These are phyloP conservation scores for Streptanthus diversifolius DNA, from an alignment of 345 rosid genomes.

Conservation along the genomic window DNA sequence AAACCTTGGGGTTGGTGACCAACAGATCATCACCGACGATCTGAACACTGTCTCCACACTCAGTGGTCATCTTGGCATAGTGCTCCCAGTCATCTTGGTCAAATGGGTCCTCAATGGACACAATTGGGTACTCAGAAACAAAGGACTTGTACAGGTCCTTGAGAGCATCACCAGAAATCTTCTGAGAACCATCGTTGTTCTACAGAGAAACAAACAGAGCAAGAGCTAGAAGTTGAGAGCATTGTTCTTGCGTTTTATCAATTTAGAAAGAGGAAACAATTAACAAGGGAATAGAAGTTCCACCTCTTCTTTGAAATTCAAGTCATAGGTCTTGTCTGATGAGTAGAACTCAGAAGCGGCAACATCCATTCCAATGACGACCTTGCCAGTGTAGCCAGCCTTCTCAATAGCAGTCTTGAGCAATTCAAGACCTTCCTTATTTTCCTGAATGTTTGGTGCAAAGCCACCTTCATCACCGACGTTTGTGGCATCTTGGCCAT, in stretches of 20 bases:
- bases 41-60: constrained; percentile 74
- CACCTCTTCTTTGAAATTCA: constrained; percentile 88
- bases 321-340: constrained; percentile 71
- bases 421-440: constrained; percentile 97
- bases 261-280: neutral
- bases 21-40: constrained; percentile 97
- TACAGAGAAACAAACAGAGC: constrained; percentile 27
- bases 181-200: constrained; percentile 82
- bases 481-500: constrained; percentile 99
- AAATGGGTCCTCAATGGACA: constrained; percentile 94
- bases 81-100: constrained; percentile 98
- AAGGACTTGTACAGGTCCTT: constrained; percentile 91
- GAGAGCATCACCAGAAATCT: constrained; percentile 82
- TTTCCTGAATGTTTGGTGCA: constrained; percentile 99
- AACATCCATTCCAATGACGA: constrained; percentile 99
- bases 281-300: neutral
- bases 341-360: constrained; percentile 96
- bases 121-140: constrained; percentile 81
- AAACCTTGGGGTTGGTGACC: constrained; percentile 94
- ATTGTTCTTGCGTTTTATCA: neutral
- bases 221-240: neutral
- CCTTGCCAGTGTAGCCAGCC: constrained; percentile 92
- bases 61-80: constrained; percentile 70
- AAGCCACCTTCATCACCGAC: constrained; percentile 99
- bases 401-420: constrained; percentile 88